A percentile compares a stretch with the other conserved stretches of the same genome.
Evolutionary conservation across 371 early-diverging fungal genomes (phyloP).

Genomic region (Mortierella sp.): DNA sequence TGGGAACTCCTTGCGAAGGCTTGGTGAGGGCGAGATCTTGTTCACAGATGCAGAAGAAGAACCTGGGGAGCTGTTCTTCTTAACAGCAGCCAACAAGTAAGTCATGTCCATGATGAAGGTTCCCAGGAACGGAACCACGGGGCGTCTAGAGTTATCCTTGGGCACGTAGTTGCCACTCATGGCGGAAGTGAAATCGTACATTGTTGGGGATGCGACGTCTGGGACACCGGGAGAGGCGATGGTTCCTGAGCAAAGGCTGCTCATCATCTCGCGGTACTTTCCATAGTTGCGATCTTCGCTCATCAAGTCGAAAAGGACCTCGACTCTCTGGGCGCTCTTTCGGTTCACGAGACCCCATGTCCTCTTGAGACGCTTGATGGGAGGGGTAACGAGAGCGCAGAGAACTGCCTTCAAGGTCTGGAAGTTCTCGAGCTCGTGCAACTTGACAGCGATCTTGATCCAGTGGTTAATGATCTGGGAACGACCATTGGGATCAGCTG

Average conservation of each 20-base stretch:
- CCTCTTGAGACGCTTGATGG: conserved; percentile 77
- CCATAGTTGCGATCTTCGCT: conserved; percentile 81
- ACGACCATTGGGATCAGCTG: conserved; percentile 68
- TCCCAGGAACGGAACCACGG: conserved; percentile 83
- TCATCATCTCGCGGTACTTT: conserved; percentile 74
- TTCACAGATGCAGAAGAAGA: conserved; percentile 6
- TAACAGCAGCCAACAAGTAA: conserved; percentile 75
- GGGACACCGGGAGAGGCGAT: conserved; percentile 21
- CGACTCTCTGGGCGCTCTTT: conserved; percentile 69
- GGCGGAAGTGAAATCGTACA: conserved; percentile 15
- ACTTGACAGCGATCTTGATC: conserved; percentile 77
- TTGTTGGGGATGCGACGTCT: conserved; percentile 23
- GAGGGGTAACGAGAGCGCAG: conserved; percentile 78
- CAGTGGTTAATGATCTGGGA: conserved; percentile 78
- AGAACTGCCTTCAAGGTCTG: conserved; percentile 82
- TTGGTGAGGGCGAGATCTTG: conserved; percentile 37
- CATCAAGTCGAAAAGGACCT: conserved; percentile 69
- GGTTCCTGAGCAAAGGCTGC: conserved; percentile 31
- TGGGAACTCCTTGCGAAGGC: conserved; percentile 42
- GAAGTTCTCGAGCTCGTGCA: conserved; percentile 75
- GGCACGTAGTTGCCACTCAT: conserved; percentile 18
- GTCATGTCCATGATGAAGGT: conserved; percentile 85
- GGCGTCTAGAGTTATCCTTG: conserved; percentile 54
- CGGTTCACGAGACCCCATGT: conserved; percentile 82
- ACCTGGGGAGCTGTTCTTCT: conserved; percentile 40